Conservation (phyloP, 805 yeast species). For the Yarrowia deformans region DNA sequence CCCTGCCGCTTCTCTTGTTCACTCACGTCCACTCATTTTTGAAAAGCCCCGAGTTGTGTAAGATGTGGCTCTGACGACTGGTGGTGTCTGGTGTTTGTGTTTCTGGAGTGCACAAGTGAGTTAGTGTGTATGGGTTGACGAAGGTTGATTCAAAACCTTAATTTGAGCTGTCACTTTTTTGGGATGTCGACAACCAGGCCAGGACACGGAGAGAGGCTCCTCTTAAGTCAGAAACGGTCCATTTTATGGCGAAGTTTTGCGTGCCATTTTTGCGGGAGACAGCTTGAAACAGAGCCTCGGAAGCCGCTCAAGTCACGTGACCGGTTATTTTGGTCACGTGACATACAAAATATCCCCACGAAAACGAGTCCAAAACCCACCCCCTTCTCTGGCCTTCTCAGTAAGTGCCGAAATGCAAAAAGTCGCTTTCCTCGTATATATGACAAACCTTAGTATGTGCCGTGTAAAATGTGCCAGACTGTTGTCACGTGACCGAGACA, state of each 20-base stretch:
- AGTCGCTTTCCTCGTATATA: conserved; percentile 26
- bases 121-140: conserved; percentile 7
- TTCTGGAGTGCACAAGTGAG: not conserved
- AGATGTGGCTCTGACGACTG: conserved; percentile 5
- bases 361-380: not conserved
- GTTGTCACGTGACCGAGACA: too few relatives aligned
- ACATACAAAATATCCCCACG: not conserved
- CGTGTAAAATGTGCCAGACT: not conserved
- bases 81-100: not conserved
- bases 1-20: not conserved
- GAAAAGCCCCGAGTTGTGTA: not conserved
- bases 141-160: conserved; percentile 24
- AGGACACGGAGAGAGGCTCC: not conserved
- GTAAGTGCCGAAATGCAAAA: not conserved
- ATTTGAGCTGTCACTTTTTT: conserved; percentile 28
- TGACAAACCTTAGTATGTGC: conserved; percentile 10
- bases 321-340: not conserved
- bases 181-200: not conserved
- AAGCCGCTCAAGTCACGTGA: too few relatives aligned
- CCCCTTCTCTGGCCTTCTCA: conserved; percentile 10
- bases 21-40: conserved; percentile 39
- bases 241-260: not conserved
- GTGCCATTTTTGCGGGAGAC: not conserved
- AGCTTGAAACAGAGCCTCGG: not conserved
- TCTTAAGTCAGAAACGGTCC: not conserved